Evolutionary conservation across 805 yeast genomes (phyloP).

Genomic region (Lipomyces orientalis): DNA sequence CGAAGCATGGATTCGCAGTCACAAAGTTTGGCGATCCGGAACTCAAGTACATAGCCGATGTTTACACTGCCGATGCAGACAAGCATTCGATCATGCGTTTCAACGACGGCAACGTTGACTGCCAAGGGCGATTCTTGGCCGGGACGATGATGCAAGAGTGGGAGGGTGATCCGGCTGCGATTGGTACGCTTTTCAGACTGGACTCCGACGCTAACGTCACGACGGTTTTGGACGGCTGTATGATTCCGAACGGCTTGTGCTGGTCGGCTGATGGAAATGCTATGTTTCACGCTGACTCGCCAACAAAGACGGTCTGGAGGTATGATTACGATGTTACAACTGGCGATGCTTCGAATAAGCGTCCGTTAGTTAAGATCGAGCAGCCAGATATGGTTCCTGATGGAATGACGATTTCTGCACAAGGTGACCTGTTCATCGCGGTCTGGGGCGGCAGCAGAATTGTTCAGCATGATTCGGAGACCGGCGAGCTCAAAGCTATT

Average conservation of each 20-base stretch:
- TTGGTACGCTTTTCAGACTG: slow-evolving; percentile 62
- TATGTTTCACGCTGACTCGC: slow-evolving; percentile 62
- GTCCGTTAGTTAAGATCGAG: slow-evolving; percentile 50
- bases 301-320: slow-evolving; percentile 54
- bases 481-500: slow-evolving; percentile 59
- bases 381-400: slow-evolving; percentile 65
- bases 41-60: slow-evolving; percentile 26
- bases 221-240: slow-evolving; percentile 50
- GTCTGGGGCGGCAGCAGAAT: slow-evolving; percentile 67
- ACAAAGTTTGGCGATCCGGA: slow-evolving; percentile 13
- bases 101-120: slow-evolving; percentile 83
- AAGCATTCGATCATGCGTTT: slow-evolving; percentile 56
- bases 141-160: slow-evolving; percentile 71
- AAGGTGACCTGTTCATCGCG: slow-evolving; percentile 65
- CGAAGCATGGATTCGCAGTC: slow-evolving; percentile 66
- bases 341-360: slow-evolving; percentile 49
- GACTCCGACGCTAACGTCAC: slow-evolving; percentile 44
- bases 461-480: slow-evolving; percentile 53
- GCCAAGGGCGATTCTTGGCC: slow-evolving; percentile 75
- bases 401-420: slow-evolving; percentile 67
- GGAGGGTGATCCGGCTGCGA: slow-evolving; percentile 47
- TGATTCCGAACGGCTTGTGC: slow-evolving; percentile 75
- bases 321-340: slow-evolving; percentile 52
- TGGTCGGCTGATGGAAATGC: slow-evolving; percentile 54
- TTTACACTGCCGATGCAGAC: slow-evolving; percentile 40